Evolutionary conservation across 179 eudicot species (phyloP).

Genomic region (Spinacia oleracea): DNA sequence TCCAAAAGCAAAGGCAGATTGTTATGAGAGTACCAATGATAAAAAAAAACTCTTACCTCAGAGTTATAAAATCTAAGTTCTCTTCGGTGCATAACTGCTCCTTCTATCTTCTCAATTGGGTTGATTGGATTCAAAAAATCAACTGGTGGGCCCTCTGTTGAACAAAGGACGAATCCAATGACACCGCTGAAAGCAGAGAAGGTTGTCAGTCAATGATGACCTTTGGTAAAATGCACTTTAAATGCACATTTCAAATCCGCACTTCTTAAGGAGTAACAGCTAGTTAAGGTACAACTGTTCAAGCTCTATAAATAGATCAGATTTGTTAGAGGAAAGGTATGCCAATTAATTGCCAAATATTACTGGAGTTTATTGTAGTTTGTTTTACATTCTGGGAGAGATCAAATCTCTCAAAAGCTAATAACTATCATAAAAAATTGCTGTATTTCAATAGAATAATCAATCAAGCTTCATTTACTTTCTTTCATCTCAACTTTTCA

Average conservation of each 20-base stretch:
- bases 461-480: too few relatives aligned
- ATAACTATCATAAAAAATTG: too few relatives aligned
- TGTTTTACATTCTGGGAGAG: too few relatives aligned
- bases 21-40: neutral
- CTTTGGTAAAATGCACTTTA: neutral
- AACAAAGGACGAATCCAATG: slow-evolving; percentile 87
- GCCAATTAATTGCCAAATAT: too few relatives aligned
- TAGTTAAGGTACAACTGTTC: too few relatives aligned
- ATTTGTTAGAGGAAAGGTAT: too few relatives aligned
- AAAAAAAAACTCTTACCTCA: slow-evolving; percentile 52
- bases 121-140: slow-evolving; percentile 82
- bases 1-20: neutral
- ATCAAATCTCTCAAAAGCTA: too few relatives aligned
- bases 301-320: too few relatives aligned
- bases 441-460: too few relatives aligned
- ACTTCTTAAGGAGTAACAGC: too few relatives aligned
- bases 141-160: slow-evolving; percentile 84
- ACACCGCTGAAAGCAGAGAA: slow-evolving; percentile 54
- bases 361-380: too few relatives aligned
- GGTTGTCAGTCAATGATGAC: neutral
- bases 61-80: slow-evolving; percentile 85
- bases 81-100: slow-evolving; percentile 60
- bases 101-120: slow-evolving; percentile 92
- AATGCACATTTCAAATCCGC: neutral
- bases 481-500: too few relatives aligned